Conservation (phyloP, 1,139 yeast genomes). For the Candida sojae region DNA sequence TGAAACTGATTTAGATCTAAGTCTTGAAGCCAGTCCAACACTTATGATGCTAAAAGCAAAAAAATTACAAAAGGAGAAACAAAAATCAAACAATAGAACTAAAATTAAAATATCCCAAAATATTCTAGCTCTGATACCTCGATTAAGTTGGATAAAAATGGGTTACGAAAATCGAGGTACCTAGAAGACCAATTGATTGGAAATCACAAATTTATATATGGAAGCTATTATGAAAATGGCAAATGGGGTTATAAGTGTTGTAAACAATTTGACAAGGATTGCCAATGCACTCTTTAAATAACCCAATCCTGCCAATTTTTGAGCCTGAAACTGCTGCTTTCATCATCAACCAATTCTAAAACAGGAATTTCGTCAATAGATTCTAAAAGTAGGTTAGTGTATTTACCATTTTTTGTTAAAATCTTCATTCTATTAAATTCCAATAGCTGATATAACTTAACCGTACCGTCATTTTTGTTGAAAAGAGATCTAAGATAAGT, state of each 20-base stretch:
- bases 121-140: neutral
- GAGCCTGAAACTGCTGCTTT: slow-evolving; percentile 15
- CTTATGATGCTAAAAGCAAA: slow-evolving; percentile 49
- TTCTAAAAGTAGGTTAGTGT: slow-evolving; percentile 15
- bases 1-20: slow-evolving; percentile 40
- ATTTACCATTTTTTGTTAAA: slow-evolving; percentile 22
- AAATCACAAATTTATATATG: slow-evolving; percentile 47
- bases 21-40: slow-evolving; percentile 63
- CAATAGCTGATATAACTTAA: slow-evolving; percentile 18
- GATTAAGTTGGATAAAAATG: slow-evolving; percentile 10
- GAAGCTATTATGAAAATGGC: slow-evolving; percentile 49
- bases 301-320: slow-evolving; percentile 23
- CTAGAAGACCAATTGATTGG: slow-evolving; percentile 38
- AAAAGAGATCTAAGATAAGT: slow-evolving; percentile 23
- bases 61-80: slow-evolving; percentile 30
- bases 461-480: slow-evolving; percentile 19
- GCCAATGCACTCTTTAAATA: slow-evolving; percentile 22
- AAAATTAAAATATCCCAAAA: neutral
- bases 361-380: slow-evolving; percentile 17
- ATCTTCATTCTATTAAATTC: slow-evolving; percentile 20
- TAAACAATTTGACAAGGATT: slow-evolving; percentile 25
- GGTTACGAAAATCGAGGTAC: slow-evolving; percentile 25
- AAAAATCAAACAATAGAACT: slow-evolving; percentile 23
- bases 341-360: slow-evolving; percentile 17
- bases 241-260: slow-evolving; percentile 55